phyloP scores from a whole-genome alignment of 2,329 filamentous ascomycete species.

The Mycosphaerelloides madeirae region DNA sequence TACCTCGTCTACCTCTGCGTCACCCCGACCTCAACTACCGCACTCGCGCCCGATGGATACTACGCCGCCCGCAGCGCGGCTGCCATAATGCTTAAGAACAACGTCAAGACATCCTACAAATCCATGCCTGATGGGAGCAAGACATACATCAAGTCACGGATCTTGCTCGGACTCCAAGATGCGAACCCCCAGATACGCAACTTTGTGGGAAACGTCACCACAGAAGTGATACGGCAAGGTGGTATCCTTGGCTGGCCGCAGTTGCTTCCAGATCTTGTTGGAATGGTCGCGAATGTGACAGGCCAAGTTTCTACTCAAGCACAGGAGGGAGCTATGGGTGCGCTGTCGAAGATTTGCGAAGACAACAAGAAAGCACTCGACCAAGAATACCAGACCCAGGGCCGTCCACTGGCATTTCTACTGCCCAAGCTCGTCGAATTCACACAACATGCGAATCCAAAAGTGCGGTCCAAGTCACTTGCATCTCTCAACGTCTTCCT shows the following conservation, averaged over 20 bases:
- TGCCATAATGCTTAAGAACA: constrained; percentile 93
- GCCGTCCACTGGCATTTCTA: constrained; percentile 74
- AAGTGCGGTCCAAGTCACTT: constrained; percentile 74
- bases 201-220: constrained; percentile 88
- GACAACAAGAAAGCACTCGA: constrained; percentile 86
- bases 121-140: constrained; percentile 69
- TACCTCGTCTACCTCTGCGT: constrained; percentile 91
- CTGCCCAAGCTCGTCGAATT: constrained; percentile 88
- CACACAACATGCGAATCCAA: constrained; percentile 68
- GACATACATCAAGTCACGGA: constrained; percentile 70
- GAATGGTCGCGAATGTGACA: constrained; percentile 67
- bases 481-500: constrained; percentile 89
- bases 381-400: constrained; percentile 78
- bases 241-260: constrained; percentile 89
- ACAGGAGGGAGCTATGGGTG: constrained; percentile 90
- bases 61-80: constrained; percentile 78
- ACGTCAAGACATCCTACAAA: constrained; percentile 71
- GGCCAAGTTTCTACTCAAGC: constrained; percentile 65
- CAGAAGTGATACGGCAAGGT: constrained; percentile 78
- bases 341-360: constrained; percentile 92
- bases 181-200: constrained; percentile 75
- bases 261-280: constrained; percentile 75
- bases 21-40: constrained; percentile 56
- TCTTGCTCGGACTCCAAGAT: constrained; percentile 77
- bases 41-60: constrained; percentile 58